Evolutionary conservation across 2,329 filamentous ascomycete genomes (phyloP).

Genomic region (Aspergillus ibericus): DNA sequence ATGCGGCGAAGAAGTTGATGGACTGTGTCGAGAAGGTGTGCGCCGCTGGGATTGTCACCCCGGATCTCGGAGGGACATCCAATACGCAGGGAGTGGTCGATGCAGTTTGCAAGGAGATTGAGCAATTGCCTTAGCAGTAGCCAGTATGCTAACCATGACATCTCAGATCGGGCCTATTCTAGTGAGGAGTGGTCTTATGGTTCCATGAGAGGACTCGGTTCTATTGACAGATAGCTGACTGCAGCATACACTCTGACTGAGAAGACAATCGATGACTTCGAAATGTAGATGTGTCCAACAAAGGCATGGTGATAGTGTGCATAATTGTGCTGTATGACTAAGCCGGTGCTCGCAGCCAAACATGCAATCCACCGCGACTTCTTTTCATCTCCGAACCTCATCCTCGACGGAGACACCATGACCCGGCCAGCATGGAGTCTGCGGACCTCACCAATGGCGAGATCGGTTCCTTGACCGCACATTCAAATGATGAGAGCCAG

Average conservation of each 20-base stretch:
- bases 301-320: too few relatives aligned
- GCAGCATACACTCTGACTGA: too few relatives aligned
- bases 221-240: too few relatives aligned
- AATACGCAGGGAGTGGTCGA: slow-evolving; percentile 60
- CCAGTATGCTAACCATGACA: too few relatives aligned
- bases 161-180: too few relatives aligned
- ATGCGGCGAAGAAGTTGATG: slow-evolving; percentile 58
- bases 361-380: background rate
- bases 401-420: slow-evolving; percentile 16
- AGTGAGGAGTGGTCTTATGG: too few relatives aligned
- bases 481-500: slow-evolving; percentile 48
- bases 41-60: slow-evolving; percentile 54
- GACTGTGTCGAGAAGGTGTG: slow-evolving; percentile 61
- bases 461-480: slow-evolving; percentile 45
- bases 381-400: background rate
- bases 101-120: slow-evolving; percentile 54
- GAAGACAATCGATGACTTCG: too few relatives aligned
- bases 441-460: slow-evolving; percentile 21
- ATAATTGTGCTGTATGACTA: background rate
- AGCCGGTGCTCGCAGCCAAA: background rate
- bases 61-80: slow-evolving; percentile 58
- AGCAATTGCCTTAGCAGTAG: slow-evolving; percentile 17
- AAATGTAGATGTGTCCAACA: too few relatives aligned
- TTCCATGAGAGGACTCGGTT: too few relatives aligned
- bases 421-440: slow-evolving; percentile 25